Conservation (phyloP, 345 rosid genomes). For the Aquilaria yunnanensis region DNA sequence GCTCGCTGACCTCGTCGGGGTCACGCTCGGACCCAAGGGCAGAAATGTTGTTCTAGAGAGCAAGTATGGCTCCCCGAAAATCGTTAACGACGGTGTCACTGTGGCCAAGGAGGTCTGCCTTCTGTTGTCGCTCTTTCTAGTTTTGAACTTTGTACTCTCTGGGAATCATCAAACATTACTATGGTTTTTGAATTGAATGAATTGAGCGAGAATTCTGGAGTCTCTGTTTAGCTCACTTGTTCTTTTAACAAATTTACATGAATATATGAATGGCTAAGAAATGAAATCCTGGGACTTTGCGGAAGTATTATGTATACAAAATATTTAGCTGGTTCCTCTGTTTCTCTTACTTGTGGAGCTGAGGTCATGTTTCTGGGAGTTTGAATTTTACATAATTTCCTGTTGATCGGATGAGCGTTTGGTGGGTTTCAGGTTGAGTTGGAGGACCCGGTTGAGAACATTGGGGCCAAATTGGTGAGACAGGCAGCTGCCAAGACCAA, state of each 20-base stretch:
- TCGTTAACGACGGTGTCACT: slow-evolving; percentile 96
- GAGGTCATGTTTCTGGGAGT: background rate
- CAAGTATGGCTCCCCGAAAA: slow-evolving; percentile 97
- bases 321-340: too few relatives aligned
- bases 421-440: slow-evolving; percentile 62
- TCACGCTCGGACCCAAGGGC: slow-evolving; percentile 94
- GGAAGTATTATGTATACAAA: too few relatives aligned
- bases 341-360: too few relatives aligned
- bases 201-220: too few relatives aligned
- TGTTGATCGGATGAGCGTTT: background rate
- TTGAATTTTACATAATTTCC: background rate
- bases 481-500: slow-evolving; percentile 98
- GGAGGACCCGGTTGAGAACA: slow-evolving; percentile 98
- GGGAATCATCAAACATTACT: too few relatives aligned
- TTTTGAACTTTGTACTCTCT: too few relatives aligned
- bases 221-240: background rate
- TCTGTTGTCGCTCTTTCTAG: background rate
- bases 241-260: background rate
- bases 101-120: slow-evolving; percentile 87
- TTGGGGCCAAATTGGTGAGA: slow-evolving; percentile 93
- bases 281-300: too few relatives aligned
- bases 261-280: too few relatives aligned
- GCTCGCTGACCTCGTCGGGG: slow-evolving; percentile 97
- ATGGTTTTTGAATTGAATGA: too few relatives aligned
- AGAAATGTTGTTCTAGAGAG: slow-evolving; percentile 98